Evolutionary conservation across 352 stramenopile species (phyloP), one percentile per base, ranked within the genome.

Genomic region (Peronospora belbahrii): DNA sequence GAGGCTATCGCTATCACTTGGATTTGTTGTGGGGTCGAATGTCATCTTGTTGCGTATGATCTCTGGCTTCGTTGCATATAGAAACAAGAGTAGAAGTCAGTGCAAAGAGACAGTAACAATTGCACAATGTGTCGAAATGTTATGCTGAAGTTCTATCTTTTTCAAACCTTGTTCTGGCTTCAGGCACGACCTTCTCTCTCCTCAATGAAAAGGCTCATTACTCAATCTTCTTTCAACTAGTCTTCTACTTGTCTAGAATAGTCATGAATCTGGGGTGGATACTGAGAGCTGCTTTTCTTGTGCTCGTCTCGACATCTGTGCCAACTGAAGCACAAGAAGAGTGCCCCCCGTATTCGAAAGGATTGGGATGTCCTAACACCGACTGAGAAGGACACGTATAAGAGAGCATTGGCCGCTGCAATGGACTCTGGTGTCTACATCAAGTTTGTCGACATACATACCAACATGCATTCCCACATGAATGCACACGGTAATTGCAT

Each of bases 361-460:
- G 42, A 67, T 25, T 83, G 70, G 70, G 55, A 66, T 15, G 23
- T 43, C 5, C 22, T 76, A 9, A 58, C 67, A 0, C 22, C 36
- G 0, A 20, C 14, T 0, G 70, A 85, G 17, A 70, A 85, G 31
- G 24, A 33, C 10, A 67, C 64, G 11, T 85, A 82, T 52, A 69
- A 74, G 35, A 49, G 49, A 22, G 73, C 73, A 6, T 13, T 85
- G 4, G 48, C 64, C 8, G 44, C 61, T 9, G 49, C 70, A 6
- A 85, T 85, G 70, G 68, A 79, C 37, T 75, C 56, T 0, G 73
- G 73, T 4, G 59, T 53, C 3, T 82, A 78, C 52, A 67, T 68
- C 37, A 74, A 80, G 48, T 82, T 83, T 43, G 37, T 82, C 23
- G 65, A 74, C 43, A 78, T 85, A 39, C 73, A 85, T 58, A 78